These are phyloP conservation scores for Diaporthe helianthi DNA, from an alignment of 2,329 filamentous ascomycete genomes.

Conservation along the genomic window DNA sequence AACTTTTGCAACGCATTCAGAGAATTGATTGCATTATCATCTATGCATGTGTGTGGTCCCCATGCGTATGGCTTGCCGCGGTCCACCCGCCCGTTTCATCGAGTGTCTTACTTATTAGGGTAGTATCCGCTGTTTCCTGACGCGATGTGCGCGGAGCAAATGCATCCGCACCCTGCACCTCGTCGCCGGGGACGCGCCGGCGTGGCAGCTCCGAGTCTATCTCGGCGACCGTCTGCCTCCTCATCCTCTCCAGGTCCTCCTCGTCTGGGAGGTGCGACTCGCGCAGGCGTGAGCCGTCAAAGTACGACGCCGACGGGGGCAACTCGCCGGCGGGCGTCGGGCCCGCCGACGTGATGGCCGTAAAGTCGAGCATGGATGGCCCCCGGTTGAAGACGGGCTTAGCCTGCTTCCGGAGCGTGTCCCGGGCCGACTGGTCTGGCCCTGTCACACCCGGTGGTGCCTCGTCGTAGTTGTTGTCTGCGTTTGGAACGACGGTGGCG, in stretches of 20 bases:
- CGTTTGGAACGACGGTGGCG: neutral
- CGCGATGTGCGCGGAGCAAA: conserved; percentile 9
- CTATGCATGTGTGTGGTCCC: neutral
- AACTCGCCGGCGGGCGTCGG: conserved; percentile 27
- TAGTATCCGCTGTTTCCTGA: conserved; percentile 8
- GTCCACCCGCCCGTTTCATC: neutral
- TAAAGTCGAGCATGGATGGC: conserved; percentile 29
- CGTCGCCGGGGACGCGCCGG: neutral
- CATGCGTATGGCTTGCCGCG: neutral
- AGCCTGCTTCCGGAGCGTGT: conserved; percentile 1
- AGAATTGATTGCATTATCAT: neutral
- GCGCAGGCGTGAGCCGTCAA: conserved; percentile 17
- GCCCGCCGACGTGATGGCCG: conserved; percentile 27
- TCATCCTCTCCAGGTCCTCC: neutral
- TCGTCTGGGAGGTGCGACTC: conserved; percentile 33
- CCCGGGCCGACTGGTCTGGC: conserved; percentile 16
- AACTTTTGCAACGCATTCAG: neutral
- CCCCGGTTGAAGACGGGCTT: conserved; percentile 31
- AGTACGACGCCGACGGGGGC: conserved; percentile 5
- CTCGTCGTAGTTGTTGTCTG: conserved; percentile 30
- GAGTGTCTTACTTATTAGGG: too few species aligned
- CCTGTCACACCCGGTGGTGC: conserved; percentile 20
- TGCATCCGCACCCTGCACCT: conserved; percentile 9
- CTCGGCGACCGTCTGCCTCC: conserved; percentile 12
- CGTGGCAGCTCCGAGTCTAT: conserved; percentile 6